Percentiles rank a stretch among this genome's conserved stretches.
Conservation (phyloP, 2,329 filamentous ascomycete genomes). For the Fusarium praegraminearum region DNA sequence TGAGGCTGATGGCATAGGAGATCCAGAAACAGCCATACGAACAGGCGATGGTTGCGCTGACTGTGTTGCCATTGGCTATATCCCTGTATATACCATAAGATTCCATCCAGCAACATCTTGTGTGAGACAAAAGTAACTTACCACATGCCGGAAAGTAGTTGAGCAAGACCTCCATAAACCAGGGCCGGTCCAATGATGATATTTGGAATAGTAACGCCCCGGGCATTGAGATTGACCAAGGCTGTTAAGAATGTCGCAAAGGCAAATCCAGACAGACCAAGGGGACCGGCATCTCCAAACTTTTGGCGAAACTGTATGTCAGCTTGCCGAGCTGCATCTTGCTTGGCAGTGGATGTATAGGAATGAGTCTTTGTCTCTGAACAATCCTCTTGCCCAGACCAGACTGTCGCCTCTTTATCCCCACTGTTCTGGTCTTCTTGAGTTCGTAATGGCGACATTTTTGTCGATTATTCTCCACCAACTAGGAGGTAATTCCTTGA, state of each 20-base stretch:
- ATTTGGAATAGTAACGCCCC: slow-evolving; percentile 6
- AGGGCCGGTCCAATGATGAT: slow-evolving; percentile 12
- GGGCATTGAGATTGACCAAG: slow-evolving; percentile 15
- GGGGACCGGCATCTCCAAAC: slow-evolving; percentile 16
- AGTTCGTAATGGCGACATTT: background rate
- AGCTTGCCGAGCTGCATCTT: background rate
- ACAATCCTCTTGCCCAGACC: background rate
- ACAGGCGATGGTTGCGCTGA: slow-evolving; percentile 13
- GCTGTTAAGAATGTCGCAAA: slow-evolving; percentile 14
- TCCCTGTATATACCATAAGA: background rate
- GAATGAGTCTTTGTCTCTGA: background rate
- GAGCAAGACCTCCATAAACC: slow-evolving; percentile 9
- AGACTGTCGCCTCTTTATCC: slow-evolving; percentile 2
- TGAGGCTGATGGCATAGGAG: slow-evolving; percentile 17
- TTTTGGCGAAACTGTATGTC: slow-evolving; percentile 9
- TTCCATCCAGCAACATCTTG: rapidly evolving
- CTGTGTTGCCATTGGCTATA: slow-evolving; percentile 14
- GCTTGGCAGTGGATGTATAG: background rate
- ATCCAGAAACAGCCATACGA: slow-evolving; percentile 27
- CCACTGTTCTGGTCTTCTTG: background rate
- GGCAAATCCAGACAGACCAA: slow-evolving; percentile 8
- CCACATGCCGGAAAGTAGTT: slow-evolving; percentile 21
- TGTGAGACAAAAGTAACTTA: background rate
- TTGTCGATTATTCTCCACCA: rapidly evolving
- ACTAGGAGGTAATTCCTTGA: rapidly evolving